These are phyloP conservation scores for Xenosphaeropsis pyriputrescens DNA, from an alignment of 2,329 filamentous ascomycete species.

Conservation along the genomic window DNA sequence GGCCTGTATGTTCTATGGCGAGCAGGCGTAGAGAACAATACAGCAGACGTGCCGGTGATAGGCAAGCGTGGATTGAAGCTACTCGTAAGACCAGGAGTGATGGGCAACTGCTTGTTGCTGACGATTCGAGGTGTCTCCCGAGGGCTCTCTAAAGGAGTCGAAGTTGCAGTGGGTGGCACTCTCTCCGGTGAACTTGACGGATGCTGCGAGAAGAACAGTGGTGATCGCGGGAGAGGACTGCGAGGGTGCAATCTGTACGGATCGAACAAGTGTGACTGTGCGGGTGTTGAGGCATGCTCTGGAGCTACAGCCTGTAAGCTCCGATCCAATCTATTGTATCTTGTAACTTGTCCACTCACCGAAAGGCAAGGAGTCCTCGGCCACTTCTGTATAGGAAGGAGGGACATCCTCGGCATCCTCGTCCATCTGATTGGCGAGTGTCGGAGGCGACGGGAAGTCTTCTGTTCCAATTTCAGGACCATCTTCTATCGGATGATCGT, in stretches of 20 bases:
- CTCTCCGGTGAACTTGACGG: slow-evolving; percentile 16
- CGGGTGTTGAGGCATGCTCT: slow-evolving; percentile 14
- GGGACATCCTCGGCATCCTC: no score
- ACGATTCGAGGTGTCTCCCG: no score
- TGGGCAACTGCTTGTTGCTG: no score
- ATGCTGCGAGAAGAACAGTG: slow-evolving; percentile 17
- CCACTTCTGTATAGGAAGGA: no score
- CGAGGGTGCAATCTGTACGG: slow-evolving; percentile 4
- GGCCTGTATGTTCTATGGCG: slow-evolving; percentile 15
- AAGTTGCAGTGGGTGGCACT: not conserved
- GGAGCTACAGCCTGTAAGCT: slow-evolving; percentile 8
- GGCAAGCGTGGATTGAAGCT: slow-evolving; percentile 12
- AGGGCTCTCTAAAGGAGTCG: no score
- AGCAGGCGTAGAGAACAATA: slow-evolving; percentile 16
- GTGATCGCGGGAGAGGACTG: slow-evolving; percentile 15
- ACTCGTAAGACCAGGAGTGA: slow-evolving; percentile 1
- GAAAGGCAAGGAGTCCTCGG: slow-evolving; percentile 3
- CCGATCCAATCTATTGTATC: not conserved
- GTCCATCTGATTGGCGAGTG: no score
- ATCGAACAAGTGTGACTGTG: slow-evolving; percentile 5
- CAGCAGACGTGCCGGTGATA: slow-evolving; percentile 12
- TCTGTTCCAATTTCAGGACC: no score
- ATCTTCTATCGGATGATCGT: no score
- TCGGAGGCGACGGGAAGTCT: no score
- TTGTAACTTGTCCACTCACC: slow-evolving; percentile 4